Base-by-base conservation (phyloP, 306 rosid genomes). In the Mimosa pudica region DNA sequence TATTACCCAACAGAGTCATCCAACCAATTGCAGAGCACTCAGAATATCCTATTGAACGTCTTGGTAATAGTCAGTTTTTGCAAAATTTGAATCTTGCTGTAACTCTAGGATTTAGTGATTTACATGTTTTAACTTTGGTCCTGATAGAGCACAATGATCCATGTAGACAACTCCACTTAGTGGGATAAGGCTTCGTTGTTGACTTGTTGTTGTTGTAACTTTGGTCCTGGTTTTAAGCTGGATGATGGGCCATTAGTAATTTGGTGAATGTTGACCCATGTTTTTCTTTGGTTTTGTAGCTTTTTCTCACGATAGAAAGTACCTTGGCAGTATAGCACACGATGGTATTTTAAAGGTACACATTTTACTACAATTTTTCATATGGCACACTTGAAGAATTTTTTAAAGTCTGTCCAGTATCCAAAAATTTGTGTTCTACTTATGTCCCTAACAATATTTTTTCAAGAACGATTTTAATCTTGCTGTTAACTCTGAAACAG, bases 11-110 rank as follows among this genome's bases (percentile, higher is more conserved):
- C 89, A 90, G 89, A 84, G 52, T 92, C 72, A 89, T 94, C 82
- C 97, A 92, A 82, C 98, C 97, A 42, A 94, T 94, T 77, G 97
- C 97, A 4, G 97, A 92, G 84, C 97, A 94, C 87, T 92, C 94
- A 10, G 94, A 92, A 54, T 88, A 85, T 83, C 97, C 98, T 3
- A 81, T 94, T 73, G 98, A 94, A 80, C 81, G 93, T 63, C 97
- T 94, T n/a, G 98, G 98, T 94, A 87, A 89, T 83, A 8, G 47
- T 71, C 63, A 71, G 46, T 18, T 67, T 41, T 73, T 57, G 78
- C 47, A 36, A 54, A 54, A 61, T 60, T 47, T 70, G 55, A 60
- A 42, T 68, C 45, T 77, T 32, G 32, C 65, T 41, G 54, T 61
- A 49, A 76, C 35, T 8, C 33, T n/a, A 14, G 33, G 17, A 67